Conservation (phyloP, 345 rosid species). For the Bretschneidera sinensis region DNA sequence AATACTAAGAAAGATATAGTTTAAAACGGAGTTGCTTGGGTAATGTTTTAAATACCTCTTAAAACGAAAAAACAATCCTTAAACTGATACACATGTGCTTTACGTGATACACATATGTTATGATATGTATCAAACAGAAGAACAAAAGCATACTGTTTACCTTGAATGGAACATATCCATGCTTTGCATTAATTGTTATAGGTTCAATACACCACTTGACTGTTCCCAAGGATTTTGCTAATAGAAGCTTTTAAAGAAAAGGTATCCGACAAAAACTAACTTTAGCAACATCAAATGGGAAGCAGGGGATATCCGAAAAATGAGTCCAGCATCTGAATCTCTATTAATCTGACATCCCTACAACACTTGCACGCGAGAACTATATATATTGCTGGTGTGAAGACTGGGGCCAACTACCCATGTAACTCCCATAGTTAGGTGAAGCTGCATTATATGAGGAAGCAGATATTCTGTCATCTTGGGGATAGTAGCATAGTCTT, state of each 20-base stretch:
- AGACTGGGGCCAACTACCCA: slow-evolving; percentile 28
- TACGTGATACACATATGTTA: too few relatives aligned
- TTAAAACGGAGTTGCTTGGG: too few relatives aligned
- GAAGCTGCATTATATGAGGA: slow-evolving; percentile 24
- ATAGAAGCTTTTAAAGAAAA: too few relatives aligned
- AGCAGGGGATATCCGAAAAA: neutral
- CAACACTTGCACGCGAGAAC: neutral
- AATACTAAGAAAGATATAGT: too few relatives aligned
- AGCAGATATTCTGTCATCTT: slow-evolving; percentile 23
- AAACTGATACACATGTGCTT: too few relatives aligned
- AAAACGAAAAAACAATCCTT: too few relatives aligned
- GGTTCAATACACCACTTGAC: neutral
- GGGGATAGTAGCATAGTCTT: slow-evolving; percentile 36
- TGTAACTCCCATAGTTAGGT: slow-evolving; percentile 26
- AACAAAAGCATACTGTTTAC: neutral
- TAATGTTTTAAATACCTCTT: too few relatives aligned
- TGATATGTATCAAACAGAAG: too few relatives aligned
- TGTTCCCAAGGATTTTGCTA: neutral
- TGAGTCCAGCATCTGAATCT: neutral
- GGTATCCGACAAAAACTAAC: too few relatives aligned
- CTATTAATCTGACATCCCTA: neutral
- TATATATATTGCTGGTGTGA: slow-evolving; percentile 36
- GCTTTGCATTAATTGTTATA: neutral
- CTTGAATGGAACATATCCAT: neutral
- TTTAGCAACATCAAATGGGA: too few relatives aligned